Base-by-base conservation (phyloP, 2,329 filamentous ascomycete species). In the Sclerotinia spermophila region DNA sequence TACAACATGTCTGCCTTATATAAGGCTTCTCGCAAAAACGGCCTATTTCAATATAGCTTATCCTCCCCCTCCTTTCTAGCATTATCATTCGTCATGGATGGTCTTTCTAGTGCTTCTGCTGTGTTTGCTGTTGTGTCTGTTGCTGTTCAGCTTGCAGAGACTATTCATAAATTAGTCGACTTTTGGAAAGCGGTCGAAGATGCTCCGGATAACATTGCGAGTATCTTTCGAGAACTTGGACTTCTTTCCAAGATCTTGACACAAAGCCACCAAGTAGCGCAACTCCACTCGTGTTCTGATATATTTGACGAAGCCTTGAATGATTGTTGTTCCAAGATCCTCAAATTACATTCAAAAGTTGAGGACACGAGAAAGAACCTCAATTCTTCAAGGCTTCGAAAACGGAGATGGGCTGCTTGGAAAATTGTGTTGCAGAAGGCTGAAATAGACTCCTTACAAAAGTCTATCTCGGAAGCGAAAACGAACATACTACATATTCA, bases 181-280 rank as follows among this genome's bases (percentile, higher is more conserved):
- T 68, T 68, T 60, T 68, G 53, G 66, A 60, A 35, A 45, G 55
- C 66, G 10, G 66, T 68, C 30, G 42, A 68, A 51, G 38, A 68
- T 68, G 66, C 53, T 30, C 55, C 53, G 5, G 35, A 68, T 35
- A 42, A 60, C 24, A 15, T 68, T 48, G 17, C 38, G n/a, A 56
- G 27, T 27, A 30, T 60, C 6, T 59, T 60, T 38, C 27, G 10
- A 68, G 66, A 61, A 42, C n/a, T 68, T 33, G 40, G 4, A 19
- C 55, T 68, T 35, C 53, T 68, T 15, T 68, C 66, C 53, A 59
- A 42, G 24, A 68, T 67, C 17, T 61, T 44, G 38, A 44, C 58
- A 30, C 38, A 61, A 61, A 61, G 48, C 3, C 21, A 66, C 13
- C 35, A 40, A 30, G 5, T 30, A 38, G 62, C 62, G 35, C 58